These are phyloP conservation scores for Helotiales sp. DNA, from an alignment of 2,329 filamentous ascomycete genomes.

Conservation along the genomic window DNA sequence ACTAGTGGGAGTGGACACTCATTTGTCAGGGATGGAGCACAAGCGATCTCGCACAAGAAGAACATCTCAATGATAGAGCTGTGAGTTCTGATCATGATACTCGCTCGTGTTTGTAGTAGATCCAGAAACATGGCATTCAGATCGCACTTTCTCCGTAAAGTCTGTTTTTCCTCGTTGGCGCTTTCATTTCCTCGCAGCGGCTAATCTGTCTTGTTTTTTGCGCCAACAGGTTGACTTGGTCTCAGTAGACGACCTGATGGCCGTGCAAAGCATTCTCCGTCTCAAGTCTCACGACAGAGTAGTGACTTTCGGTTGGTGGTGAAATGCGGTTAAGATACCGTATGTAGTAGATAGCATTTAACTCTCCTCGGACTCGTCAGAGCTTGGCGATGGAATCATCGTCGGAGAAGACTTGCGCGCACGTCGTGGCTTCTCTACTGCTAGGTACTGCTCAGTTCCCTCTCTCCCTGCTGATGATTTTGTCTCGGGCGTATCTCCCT, in stretches of 20 bases:
- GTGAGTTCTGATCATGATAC: too few species aligned
- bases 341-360: not conserved
- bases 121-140: too few species aligned
- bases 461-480: not conserved
- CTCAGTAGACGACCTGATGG: not conserved
- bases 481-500: not conserved
- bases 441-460: not conserved
- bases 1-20: too few species aligned
- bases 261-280: not conserved
- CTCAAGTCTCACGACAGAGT: not conserved
- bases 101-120: too few species aligned
- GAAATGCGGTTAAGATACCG: not conserved
- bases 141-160: too few species aligned
- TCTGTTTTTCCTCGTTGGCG: not conserved
- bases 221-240: not conserved
- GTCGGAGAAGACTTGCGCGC: not conserved
- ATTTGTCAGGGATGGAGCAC: too few species aligned
- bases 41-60: too few species aligned
- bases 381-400: too few species aligned
- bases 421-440: not conserved
- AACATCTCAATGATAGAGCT: too few species aligned
- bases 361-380: not conserved
- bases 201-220: not conserved
- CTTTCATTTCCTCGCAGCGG: not conserved
- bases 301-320: not conserved